These are phyloP conservation scores for Cutaneotrichosporon arboriforme DNA, from an alignment of 1,284 basidiomycete genomes.

Conservation along the genomic window DNA sequence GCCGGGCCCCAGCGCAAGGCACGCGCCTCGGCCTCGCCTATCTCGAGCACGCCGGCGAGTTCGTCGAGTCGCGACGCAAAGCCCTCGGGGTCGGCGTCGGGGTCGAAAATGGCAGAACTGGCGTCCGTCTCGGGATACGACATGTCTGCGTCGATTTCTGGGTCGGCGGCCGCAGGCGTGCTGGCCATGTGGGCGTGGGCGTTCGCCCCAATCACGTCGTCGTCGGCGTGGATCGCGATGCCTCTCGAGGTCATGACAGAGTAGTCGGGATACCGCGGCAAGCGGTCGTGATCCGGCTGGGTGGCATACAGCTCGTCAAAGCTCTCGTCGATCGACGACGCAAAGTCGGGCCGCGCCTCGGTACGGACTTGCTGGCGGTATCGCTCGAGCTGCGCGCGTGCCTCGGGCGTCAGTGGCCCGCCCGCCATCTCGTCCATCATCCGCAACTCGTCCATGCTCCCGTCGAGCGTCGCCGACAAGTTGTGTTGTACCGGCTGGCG, in stretches of 20 bases:
- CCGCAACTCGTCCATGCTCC: too few relatives aligned
- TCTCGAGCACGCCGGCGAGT: constrained; percentile 39
- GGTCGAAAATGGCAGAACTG: constrained; percentile 29
- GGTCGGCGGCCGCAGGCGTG: too few relatives aligned
- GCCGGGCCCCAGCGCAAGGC: constrained; percentile 37
- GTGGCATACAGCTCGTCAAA: not conserved
- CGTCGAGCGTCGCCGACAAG: too few relatives aligned
- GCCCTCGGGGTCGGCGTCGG: constrained; percentile 34
- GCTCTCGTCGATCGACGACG: not conserved
- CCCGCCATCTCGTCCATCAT: not conserved
- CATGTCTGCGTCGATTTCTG: not conserved
- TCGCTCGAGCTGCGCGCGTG: not conserved
- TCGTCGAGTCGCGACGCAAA: constrained; percentile 40
- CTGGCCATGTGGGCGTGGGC: not conserved
- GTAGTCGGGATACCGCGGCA: too few relatives aligned
- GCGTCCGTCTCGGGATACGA: constrained; percentile 17
- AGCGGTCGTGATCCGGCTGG: too few relatives aligned
- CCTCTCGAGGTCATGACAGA: too few relatives aligned
- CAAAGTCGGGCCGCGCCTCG: not conserved
- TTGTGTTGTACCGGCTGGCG: not conserved
- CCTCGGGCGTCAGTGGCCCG: not conserved
- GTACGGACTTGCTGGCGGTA: not conserved
- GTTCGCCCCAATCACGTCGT: not conserved
- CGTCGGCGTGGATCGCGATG: not conserved
- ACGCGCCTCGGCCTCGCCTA: constrained; percentile 34